A percentile compares a stretch with the other conserved stretches of the same genome.
These are phyloP conservation scores for Monascus purpureus DNA, from an alignment of 495 filamentous ascomycete genomes.

Conservation along the genomic window DNA sequence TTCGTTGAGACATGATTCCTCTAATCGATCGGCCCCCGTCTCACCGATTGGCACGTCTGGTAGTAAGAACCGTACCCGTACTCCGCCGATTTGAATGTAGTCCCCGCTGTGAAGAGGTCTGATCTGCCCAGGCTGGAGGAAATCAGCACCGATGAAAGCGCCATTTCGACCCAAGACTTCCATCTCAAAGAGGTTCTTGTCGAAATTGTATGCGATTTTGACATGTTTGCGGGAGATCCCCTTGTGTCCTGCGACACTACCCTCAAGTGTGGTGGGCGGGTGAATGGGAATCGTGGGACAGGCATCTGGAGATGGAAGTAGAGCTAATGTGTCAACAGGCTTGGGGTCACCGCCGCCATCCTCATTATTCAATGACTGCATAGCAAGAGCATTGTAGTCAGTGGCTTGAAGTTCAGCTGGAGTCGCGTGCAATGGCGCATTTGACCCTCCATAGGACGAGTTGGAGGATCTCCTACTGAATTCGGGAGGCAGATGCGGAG, in stretches of 20 bases:
- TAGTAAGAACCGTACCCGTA: slow-evolving; percentile 57
- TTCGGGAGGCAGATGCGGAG: slow-evolving; percentile 24
- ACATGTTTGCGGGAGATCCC: slow-evolving; percentile 77
- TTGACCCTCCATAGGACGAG: slow-evolving; percentile 26
- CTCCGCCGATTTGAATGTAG: slow-evolving; percentile 64
- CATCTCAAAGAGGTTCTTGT: slow-evolving; percentile 61
- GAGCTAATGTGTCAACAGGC: slow-evolving; percentile 25
- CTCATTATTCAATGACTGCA: slow-evolving; percentile 31
- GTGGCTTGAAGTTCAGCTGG: slow-evolving; percentile 29
- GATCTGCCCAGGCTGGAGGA: slow-evolving; percentile 43
- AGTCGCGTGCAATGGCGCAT: slow-evolving; percentile 25
- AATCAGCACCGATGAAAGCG: slow-evolving; percentile 66
- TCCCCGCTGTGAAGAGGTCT: slow-evolving; percentile 58
- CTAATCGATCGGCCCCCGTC: slow-evolving; percentile 54
- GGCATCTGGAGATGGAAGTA: slow-evolving; percentile 37
- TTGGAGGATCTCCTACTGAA: slow-evolving; percentile 37
- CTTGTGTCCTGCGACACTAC: slow-evolving; percentile 45
- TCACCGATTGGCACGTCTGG: slow-evolving; percentile 58
- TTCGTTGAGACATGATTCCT: slow-evolving; percentile 40
- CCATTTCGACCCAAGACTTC: slow-evolving; percentile 75
- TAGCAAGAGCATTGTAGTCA: slow-evolving; percentile 33
- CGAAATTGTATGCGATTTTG: slow-evolving; percentile 67
- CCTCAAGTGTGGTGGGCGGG: slow-evolving; percentile 49
- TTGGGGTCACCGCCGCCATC: slow-evolving; percentile 23
- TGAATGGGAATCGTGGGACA: slow-evolving; percentile 73